Conservation (phyloP, 257 asterid species). For the Nicotiana otophora region DNA sequence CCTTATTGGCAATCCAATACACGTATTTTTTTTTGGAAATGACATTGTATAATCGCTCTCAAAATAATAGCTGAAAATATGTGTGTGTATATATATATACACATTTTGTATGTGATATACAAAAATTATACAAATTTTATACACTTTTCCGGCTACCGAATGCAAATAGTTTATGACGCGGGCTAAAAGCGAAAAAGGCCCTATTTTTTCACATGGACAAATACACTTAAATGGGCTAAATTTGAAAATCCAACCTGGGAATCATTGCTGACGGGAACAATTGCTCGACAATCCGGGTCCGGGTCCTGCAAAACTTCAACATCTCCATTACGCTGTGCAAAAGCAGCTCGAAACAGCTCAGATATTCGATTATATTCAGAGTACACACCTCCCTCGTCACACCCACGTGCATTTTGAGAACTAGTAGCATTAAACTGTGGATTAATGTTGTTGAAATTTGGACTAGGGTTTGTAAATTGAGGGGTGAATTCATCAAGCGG, state of each 20-base stretch:
- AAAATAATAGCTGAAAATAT: no score
- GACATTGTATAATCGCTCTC: no score
- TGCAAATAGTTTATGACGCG: accelerated
- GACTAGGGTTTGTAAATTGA: not conserved
- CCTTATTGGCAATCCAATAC: no score
- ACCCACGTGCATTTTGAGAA: not conserved
- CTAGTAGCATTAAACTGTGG: not conserved
- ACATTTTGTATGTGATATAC: no score
- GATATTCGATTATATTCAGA: conserved; percentile 51
- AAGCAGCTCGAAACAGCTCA: conserved; percentile 40
- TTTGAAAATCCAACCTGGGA: not conserved
- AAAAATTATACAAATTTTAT: no score
- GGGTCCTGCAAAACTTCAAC: conserved; percentile 18
- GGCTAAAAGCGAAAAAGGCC: no score
- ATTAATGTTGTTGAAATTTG: no score
- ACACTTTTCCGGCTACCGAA: no score
- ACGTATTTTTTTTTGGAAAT: no score
- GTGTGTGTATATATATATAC: no score
- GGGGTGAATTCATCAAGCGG: not conserved
- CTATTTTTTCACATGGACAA: no score
- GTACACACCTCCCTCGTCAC: conserved; percentile 15
- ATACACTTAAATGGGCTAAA: not conserved
- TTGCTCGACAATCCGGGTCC: conserved; percentile 24
- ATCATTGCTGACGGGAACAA: conserved; percentile 37
- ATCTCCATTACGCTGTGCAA: conserved; percentile 20